Conservation (phyloP, 805 yeast species). For the Kuraishia floccosa region DNA sequence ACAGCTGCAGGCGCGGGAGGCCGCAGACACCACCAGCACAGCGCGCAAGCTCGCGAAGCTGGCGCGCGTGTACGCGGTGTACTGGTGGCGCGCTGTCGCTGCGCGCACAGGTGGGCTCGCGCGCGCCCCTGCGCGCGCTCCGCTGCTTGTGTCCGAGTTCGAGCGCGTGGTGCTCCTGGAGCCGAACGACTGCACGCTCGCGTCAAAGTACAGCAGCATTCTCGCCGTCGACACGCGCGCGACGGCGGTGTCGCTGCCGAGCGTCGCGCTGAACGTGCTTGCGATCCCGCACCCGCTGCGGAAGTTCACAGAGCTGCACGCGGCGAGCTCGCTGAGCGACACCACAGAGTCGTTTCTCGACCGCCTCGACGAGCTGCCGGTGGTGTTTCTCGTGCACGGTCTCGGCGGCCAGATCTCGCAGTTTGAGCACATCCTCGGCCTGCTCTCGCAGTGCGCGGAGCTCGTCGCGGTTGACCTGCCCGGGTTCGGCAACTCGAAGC, state of each 20-base stretch:
- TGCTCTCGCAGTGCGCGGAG: slow-evolving; percentile 50
- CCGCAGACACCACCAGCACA: background rate
- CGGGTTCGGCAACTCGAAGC: slow-evolving; percentile 64
- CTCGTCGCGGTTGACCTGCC: slow-evolving; percentile 73
- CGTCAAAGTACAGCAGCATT: slow-evolving; percentile 34
- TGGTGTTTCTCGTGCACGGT: slow-evolving; percentile 70
- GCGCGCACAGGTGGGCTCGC: too few relatives aligned
- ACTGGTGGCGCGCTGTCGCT: slow-evolving; percentile 7
- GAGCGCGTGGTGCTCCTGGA: slow-evolving; percentile 31
- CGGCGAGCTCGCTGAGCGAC: background rate
- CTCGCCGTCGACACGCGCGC: slow-evolving; percentile 6
- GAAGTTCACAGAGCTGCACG: slow-evolving; percentile 9
- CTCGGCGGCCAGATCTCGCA: slow-evolving; percentile 85
- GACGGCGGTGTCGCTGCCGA: slow-evolving; percentile 12
- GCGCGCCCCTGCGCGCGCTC: too few relatives aligned
- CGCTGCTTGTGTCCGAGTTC: too few relatives aligned
- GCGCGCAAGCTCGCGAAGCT: background rate
- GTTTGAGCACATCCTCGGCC: slow-evolving; percentile 56
- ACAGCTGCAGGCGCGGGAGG: slow-evolving; percentile 2
- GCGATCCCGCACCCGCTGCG: slow-evolving; percentile 41
- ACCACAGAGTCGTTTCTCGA: background rate
- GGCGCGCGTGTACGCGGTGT: background rate
- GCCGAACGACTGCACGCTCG: slow-evolving; percentile 44
- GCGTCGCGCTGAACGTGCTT: slow-evolving; percentile 26
- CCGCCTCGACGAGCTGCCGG: slow-evolving; percentile 32